These are phyloP conservation scores for Neurospora crassa DNA, from an alignment of 2,329 filamentous ascomycete genomes.

Conservation along the genomic window DNA sequence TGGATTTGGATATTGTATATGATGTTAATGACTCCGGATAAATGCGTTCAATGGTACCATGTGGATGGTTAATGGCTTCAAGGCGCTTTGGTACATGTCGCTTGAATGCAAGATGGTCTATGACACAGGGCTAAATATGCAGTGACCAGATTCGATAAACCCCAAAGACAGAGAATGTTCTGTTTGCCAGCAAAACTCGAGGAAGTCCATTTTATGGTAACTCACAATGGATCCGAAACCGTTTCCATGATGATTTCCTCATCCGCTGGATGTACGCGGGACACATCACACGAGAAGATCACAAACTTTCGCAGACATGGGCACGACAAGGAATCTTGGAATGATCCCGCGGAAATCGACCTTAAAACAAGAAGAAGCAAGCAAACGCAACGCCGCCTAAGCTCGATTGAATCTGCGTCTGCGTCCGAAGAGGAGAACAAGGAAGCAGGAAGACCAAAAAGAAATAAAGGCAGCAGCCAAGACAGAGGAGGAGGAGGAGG, in stretches of 20 bases:
- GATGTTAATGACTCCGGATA: background rate
- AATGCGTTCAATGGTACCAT: background rate
- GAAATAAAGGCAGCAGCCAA: background rate
- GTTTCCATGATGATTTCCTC: background rate
- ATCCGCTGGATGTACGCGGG: background rate
- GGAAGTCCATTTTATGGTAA: background rate
- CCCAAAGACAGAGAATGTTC: background rate
- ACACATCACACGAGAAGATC: background rate
- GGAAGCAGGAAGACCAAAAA: background rate
- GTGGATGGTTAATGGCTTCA: background rate
- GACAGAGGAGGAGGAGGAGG: background rate
- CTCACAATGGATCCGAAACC: background rate
- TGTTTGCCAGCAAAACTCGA: background rate
- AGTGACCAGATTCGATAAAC: background rate
- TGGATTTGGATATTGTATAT: background rate
- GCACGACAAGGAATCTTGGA: background rate
- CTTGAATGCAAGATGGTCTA: background rate
- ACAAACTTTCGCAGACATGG: background rate
- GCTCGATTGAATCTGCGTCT: background rate
- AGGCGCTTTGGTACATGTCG: background rate
- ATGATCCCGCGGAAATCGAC: background rate
- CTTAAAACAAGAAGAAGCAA: background rate
- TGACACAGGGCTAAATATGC: background rate
- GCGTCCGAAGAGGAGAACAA: background rate
- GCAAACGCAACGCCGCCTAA: background rate